Evolutionary conservation across 1,284 basidiomycete species (phyloP), one percentile per base, ranked within the genome.

Genomic region (Fomitopsis palustris): DNA sequence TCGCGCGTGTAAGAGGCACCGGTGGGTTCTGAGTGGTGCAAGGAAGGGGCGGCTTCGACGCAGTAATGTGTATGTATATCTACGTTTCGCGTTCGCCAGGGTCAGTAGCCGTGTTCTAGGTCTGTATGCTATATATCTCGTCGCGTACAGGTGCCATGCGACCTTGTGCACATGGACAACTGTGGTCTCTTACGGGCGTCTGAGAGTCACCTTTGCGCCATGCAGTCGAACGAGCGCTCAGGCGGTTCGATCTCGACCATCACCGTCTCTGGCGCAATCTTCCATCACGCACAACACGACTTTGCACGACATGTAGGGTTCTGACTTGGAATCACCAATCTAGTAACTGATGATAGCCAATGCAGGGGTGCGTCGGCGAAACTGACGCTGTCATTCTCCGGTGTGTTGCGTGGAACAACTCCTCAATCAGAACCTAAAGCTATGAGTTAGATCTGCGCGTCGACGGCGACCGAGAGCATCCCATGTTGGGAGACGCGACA

Each of bases 1-100:
- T 74, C 9, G 62, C 65, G 45, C 60, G 72, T 33, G 67, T 75
- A 17, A 38, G 63, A 6, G 65, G 65, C 31, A 61, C 59, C 1
- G 60, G 63, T 38, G 63, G 60, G 4, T 61, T 67, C 55, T 66
- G 58, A 60, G 33, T 14, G 12, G 2, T 23, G 8, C 10, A 17
- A 4, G 45, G 14, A 10, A 2, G 43, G 10, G 7, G 38, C 38
- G 16, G 39, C 21, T 37, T 37, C 35, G 35, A 21, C 17, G 39
- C 39, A 42, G 39, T 21, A 9, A n/a, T 19, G 39, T 42, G 16
- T 42, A 39, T 39, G 38, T 39, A 10, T 16, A 16, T 16, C 6
- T 42, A 14, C 4, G 1, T 42, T 14, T 42, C 14, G n/a, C 2
- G 16, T 3, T 14, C 3, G 35, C 16, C 35, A 37, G 12, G 35